Evolutionary conservation across 345 rosid genomes (phyloP), one percentile per base, ranked within the genome.

Genomic region (Bretschneidera sinensis): DNA sequence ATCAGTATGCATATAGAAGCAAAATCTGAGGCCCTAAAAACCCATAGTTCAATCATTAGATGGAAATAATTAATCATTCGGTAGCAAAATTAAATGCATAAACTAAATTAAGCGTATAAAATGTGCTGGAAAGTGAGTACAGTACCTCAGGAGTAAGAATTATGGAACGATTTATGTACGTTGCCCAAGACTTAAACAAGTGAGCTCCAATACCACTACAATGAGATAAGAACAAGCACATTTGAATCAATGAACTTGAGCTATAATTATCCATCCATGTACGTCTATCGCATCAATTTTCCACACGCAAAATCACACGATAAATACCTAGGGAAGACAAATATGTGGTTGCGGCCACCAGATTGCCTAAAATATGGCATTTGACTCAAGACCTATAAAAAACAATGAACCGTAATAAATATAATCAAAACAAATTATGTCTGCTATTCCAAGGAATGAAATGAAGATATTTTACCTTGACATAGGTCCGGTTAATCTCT

Each of bases 261-360:
- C 25, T 10, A 17, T 33, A 60, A 24, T 5, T 17, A 24, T 28
- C 8, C 33, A 28, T 28, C 33, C 8, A 2, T 28, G 33, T 28
- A 28, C 3, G 19, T 59, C 21, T 59, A 57, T 28, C 18, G 9
- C 23, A 65, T 15, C n/a, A 71, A 54, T 17, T 43, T 39, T 39
- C 45, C 45, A 39, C 15, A 39, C 33, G 8, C 33, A 28, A 28
- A 14, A 39, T 4, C 16, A 39, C 4, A 9, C 10, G 43, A 56
- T 6, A 60, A 22, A 59, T 73, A 90, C 99, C 99, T 94, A 0
- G 97, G 99, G 71, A 94, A 94, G 61, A 94, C 86, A 60, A 94
- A 88, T 55, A 94, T 64, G 76, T 94, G 99, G 63, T 94, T 86
- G n/a, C 96, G 96, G 60, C 99, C 99, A 48, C 88, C 95, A 0